Conservation (phyloP, 176 grass and related monocot genomes). For the Puya raimondii region DNA sequence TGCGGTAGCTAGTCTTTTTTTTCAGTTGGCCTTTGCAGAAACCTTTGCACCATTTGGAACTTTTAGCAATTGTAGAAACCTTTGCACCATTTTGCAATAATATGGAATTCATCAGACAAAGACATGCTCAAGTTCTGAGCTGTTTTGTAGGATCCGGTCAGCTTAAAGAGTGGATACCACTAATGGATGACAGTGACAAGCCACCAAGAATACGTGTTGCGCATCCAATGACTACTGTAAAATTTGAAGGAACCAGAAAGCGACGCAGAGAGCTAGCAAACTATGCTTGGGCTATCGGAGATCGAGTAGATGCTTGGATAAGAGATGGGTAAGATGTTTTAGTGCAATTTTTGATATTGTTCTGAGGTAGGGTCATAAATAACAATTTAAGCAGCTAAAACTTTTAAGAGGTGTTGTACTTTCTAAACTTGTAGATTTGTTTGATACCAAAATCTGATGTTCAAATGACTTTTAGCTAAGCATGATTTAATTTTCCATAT, state of each 20-base stretch:
- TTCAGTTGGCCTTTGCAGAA: not conserved
- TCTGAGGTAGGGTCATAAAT: not conserved
- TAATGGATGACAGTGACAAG: constrained; percentile 44
- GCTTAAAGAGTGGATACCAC: constrained; percentile 49
- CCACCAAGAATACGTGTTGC: constrained; percentile 59
- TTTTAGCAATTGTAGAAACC: not conserved
- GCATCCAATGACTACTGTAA: constrained; percentile 45
- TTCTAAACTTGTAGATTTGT: not conserved
- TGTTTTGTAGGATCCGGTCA: constrained; percentile 47
- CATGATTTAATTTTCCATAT: not conserved
- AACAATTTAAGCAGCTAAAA: not conserved
- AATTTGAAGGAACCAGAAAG: constrained; percentile 80
- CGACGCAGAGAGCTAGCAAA: constrained; percentile 60
- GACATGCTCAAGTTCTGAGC: constrained; percentile 1
- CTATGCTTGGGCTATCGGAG: constrained; percentile 67
- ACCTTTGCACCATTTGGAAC: not conserved
- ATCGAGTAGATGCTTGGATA: constrained; percentile 73
- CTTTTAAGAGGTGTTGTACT: not conserved
- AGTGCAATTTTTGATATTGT: not conserved
- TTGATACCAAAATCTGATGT: not conserved
- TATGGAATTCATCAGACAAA: not conserved
- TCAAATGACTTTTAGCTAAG: not conserved
- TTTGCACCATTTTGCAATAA: not conserved
- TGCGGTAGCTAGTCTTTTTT: not conserved
- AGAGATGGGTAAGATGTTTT: constrained; percentile 59